Evolutionary conservation across 1,284 basidiomycete species (phyloP), one percentile per base, ranked within the genome.

Genomic region (Somion occarium): DNA sequence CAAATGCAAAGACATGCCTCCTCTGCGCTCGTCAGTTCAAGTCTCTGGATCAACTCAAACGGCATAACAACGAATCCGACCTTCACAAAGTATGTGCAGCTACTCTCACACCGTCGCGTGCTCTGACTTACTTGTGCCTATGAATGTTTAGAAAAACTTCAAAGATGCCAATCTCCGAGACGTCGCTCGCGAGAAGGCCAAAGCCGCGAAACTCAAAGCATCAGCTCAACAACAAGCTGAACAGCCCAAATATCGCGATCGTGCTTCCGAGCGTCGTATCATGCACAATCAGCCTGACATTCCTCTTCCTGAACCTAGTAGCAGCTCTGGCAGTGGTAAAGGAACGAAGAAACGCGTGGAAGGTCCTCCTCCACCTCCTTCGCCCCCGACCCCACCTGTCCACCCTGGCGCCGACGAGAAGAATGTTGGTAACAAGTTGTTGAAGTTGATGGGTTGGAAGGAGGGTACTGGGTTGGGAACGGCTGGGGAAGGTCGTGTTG

Each of bases 401-500:
- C 80, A 83, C 53, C 88, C 83, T 1, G 89, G 80, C 2, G 72
- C 88, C 62, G 93, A 96, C 60, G 79, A 83, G 48, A 82, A 64
- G 42, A 95, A 96, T 58, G 80, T 93, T 7, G 93, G 93, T 11
- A 94, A 95, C 65, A 93, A 93, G 66, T 65, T 97, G 51, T 67
- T 97, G 57, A 91, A 92, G 66, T 93, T 94, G 80, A 96, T 97
- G 93, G 93, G 94, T 0, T 97, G 93, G 93, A 88, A 79, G 54
- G 84, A 89, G 61, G 93, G 93, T 2, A 85, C 79, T n/a, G 93
- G 93, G 1, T 70, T 97, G 38, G 93, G 93, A 1, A 76, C 79
- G 4, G 78, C 75, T 50, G 90, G 85, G 4, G 89, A 91, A 51
- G 93, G 93, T 19, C 72, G 92, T 49, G 83, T 91, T 15, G 91